phyloP scores from a whole-genome alignment of 257 asterid genomes.

The Hygrophila difformis region DNA sequence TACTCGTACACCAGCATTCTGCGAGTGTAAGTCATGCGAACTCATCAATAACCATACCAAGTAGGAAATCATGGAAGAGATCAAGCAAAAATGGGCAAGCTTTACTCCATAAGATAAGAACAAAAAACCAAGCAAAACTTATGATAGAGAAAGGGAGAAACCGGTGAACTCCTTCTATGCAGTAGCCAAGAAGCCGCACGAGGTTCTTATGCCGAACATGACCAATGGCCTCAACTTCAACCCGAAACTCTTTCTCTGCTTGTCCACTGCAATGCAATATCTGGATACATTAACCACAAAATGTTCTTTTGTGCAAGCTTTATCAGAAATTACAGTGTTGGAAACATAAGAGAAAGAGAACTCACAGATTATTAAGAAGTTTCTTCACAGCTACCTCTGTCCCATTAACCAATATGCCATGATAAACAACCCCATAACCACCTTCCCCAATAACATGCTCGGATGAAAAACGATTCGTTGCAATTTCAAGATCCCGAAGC shows the following conservation, averaged over 20 bases:
- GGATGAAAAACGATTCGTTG: slow-evolving; percentile 65
- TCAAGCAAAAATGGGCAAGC: background rate
- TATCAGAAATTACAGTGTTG: no score
- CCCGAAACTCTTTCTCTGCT: slow-evolving; percentile 82
- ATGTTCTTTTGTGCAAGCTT: no score
- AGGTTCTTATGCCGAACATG: slow-evolving; percentile 96
- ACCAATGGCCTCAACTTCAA: slow-evolving; percentile 96
- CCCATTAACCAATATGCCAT: slow-evolving; percentile 78
- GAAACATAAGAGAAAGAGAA: slow-evolving; percentile 16
- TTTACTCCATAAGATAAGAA: background rate
- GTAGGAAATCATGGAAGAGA: slow-evolving; percentile 1
- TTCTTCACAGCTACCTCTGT: slow-evolving; percentile 90
- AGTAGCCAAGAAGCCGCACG: slow-evolving; percentile 93
- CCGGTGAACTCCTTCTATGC: slow-evolving; percentile 98
- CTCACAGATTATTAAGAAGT: slow-evolving; percentile 92
- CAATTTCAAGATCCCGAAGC: slow-evolving; percentile 82
- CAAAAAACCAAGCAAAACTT: background rate
- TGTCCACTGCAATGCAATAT: slow-evolving; percentile 4
- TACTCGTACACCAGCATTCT: slow-evolving; percentile 97
- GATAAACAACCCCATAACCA: slow-evolving; percentile 89
- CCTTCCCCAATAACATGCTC: slow-evolving; percentile 88
- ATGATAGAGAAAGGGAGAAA: slow-evolving; percentile 17
- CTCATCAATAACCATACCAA: slow-evolving; percentile 2
- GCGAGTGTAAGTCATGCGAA: slow-evolving; percentile 13
- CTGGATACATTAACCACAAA: no score